Conservation (phyloP, 805 yeast genomes). For the Candida germanica region DNA sequence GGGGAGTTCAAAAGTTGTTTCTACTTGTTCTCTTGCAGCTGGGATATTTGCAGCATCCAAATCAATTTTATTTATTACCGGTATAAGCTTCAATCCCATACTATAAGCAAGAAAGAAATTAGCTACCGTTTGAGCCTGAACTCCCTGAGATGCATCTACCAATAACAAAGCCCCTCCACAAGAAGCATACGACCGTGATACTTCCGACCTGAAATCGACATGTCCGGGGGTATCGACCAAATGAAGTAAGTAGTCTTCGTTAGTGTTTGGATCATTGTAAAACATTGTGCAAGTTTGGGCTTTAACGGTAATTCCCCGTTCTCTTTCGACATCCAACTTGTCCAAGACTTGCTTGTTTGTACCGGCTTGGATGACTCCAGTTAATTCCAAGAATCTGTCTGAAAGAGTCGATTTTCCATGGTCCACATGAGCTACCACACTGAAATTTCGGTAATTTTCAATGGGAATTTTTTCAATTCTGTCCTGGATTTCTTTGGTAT, state of each 20-base stretch:
- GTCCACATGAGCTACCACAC: slow-evolving; percentile 95
- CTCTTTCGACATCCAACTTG: slow-evolving; percentile 89
- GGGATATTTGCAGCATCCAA: slow-evolving; percentile 83
- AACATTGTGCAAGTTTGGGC: slow-evolving; percentile 97
- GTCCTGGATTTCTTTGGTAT: slow-evolving; percentile 39
- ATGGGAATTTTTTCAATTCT: slow-evolving; percentile 78
- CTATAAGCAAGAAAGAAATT: slow-evolving; percentile 88
- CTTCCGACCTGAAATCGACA: slow-evolving; percentile 93
- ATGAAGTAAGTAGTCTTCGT: slow-evolving; percentile 78
- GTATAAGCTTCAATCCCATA: slow-evolving; percentile 75
- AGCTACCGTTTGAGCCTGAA: slow-evolving; percentile 98
- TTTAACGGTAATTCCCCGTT: slow-evolving; percentile 93
- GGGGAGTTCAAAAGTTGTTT: slow-evolving; percentile 75
- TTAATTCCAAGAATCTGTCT: slow-evolving; percentile 81
- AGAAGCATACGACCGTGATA: slow-evolving; percentile 88
- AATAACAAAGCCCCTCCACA: slow-evolving; percentile 90
- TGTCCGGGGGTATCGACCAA: slow-evolving; percentile 98
- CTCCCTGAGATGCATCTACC: slow-evolving; percentile 95
- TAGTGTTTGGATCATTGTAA: slow-evolving; percentile 54
- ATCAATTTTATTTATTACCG: slow-evolving; percentile 90
- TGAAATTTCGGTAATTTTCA: slow-evolving; percentile 80
- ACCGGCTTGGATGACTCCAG: slow-evolving; percentile 82
- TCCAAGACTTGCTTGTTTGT: slow-evolving; percentile 81
- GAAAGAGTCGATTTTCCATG: slow-evolving; percentile 87
- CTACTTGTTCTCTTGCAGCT: slow-evolving; percentile 80